Evolutionary conservation across 2,329 filamentous ascomycete species (phyloP).

Genomic region (Exophiala bonariae): DNA sequence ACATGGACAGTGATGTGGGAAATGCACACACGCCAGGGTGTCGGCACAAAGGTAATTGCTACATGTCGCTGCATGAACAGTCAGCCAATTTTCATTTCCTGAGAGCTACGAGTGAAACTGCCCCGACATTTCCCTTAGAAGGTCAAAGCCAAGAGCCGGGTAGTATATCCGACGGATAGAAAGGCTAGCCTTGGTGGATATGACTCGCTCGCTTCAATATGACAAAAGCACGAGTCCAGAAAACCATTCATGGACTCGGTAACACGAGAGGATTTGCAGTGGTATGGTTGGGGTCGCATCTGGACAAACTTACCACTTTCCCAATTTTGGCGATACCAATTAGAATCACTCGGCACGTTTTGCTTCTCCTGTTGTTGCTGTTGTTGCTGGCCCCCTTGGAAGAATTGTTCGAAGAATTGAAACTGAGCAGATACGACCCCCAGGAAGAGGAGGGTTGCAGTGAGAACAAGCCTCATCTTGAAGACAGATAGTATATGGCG

Average conservation of each 20-base stretch:
- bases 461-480: conserved; percentile 15
- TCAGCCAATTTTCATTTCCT: conserved; percentile 4
- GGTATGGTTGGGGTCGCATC: background rate
- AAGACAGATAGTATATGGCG: conserved; percentile 17
- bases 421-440: conserved; percentile 73
- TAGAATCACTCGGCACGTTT: conserved; percentile 81
- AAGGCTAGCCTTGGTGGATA: no score
- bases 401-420: conserved; percentile 98
- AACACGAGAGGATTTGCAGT: no score
- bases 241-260: no score
- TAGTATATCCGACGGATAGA: no score
- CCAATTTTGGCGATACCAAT: conserved; percentile 73
- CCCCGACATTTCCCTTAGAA: no score
- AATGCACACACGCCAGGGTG: conserved; percentile 91
- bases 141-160: no score
- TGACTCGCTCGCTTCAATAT: no score
- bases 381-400: conserved; percentile 57
- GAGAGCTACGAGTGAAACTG: no score
- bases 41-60: conserved; percentile 92
- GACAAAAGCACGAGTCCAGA: no score
- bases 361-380: conserved; percentile 64
- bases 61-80: conserved; percentile 67
- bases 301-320: conserved; percentile 37
- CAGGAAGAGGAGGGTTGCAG: conserved; percentile 58
- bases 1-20: conserved; percentile 96